Evolutionary conservation across 2,329 filamentous ascomycete species (phyloP), one percentile per base, ranked within the genome.

Genomic region (Thelonectria olida): DNA sequence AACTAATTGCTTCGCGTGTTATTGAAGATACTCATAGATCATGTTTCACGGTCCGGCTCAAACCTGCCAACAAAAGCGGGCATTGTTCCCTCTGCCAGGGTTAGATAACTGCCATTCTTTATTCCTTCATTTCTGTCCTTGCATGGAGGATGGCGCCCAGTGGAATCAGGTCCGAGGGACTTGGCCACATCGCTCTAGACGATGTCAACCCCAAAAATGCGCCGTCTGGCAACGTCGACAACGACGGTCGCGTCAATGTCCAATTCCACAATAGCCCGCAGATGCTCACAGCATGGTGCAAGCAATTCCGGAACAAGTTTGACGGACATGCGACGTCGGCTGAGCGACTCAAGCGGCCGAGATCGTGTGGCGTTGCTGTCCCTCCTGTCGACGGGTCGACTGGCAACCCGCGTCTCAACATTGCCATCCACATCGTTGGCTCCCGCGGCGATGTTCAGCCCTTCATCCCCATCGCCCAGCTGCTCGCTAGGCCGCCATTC

Each of bases 381-480:
- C 25, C 10, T 62, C 68, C 9, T 66, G 54, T 2, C 45, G 54
- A 36, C 58, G 67, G 67, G 42, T 56, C 64, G 1, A 27, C 55
- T 4, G 31, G 60, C 41, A 54, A 53, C 8, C 73, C 71, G 13
- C 68, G 72, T 7, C 64, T 76, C 1, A 71, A 72, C 39, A 74
- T 76, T 28, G 74, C 73, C 12, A 76, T 76, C 22, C 74, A 74
- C 44, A 73, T 76, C n/a, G 74, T 76, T 34, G 74, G 74, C 7
- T 75, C 73, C 2, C 65, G 74, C 17, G 72, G 72, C 31, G 72
- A 75, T 38, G 71, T 74, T 2, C 86, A 89, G 58, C 86, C 86
- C 0, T 88, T 89, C 54, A 76, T 89, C 51, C 84, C 85, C 0
- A 75, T 89, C 1, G 86, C 88, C 0, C 79, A 84, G 63, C 74